Evolutionary conservation across 805 yeast genomes (phyloP), one percentile per base, ranked within the genome.

Genomic region (Candida ovalis): DNA sequence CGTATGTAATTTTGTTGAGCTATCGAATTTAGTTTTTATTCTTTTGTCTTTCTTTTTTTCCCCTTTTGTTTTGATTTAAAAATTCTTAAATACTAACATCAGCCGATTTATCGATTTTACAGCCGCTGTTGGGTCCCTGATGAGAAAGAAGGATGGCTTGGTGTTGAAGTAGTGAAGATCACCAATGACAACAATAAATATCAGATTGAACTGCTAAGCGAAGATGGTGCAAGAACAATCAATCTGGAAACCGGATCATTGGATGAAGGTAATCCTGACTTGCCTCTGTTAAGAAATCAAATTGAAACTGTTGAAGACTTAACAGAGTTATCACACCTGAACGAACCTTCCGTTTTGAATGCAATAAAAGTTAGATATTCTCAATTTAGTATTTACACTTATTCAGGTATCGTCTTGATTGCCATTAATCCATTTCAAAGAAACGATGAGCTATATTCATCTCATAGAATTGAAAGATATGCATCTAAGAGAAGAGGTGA

Each of bases 341-440:
- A 92, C 67, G 99, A 92, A 67, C 98, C 99, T 1, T 95, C 97
- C 1, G 97, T 92, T 43, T 76, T 92, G 56, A 95, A 91, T 61
- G 97, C 98, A 18, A 92, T 94, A 64, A 85, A 82, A 61, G 80
- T 87, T 53, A 81, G 99, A 56, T 92, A 94, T 64, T 76, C 90
- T 33, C 97, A 89, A 64, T 78, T 92, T 59, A 88, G 85, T 64
- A 92, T 92, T 51, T 92, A 92, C 68, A 94, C 99, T 2, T 92
- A 92, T 66, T 88, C 96, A 1, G 99, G 99, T 67, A 94, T 92
- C 47, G 99, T 92, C 43, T 78, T 92, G 64, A 92, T 92, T 62
- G 99, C 99, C 19, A 85, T 96, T 1, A 92, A 92, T 66, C 99
- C 99, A 10, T 92, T 92, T 68, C 97, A 89, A 65, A 77, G 86